phyloP scores from a whole-genome alignment of 2,329 filamentous ascomycete species.

The Sporothrix sp. region DNA sequence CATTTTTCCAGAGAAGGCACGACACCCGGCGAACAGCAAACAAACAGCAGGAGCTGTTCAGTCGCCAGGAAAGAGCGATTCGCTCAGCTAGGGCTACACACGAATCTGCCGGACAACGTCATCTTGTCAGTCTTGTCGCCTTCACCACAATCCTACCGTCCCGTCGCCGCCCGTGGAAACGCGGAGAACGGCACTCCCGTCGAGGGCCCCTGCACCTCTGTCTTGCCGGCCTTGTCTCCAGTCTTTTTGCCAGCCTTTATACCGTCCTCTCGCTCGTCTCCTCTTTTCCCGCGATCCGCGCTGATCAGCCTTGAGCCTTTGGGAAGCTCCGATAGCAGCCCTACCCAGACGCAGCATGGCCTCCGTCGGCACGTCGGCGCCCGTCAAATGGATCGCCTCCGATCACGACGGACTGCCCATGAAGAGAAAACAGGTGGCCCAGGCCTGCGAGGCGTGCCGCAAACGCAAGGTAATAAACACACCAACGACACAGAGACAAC shows the following conservation, averaged over 20 bases:
- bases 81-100: too few relatives aligned
- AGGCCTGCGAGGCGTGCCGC: constrained; percentile 47
- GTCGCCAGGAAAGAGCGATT: not conserved
- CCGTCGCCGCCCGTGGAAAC: too few relatives aligned
- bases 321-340: constrained; percentile 10
- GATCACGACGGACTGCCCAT: constrained; percentile 44
- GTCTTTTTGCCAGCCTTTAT: not conserved
- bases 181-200: not conserved
- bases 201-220: not conserved
- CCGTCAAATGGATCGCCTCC: constrained; percentile 48
- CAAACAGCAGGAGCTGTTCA: too few relatives aligned
- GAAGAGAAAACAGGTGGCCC: constrained; percentile 50
- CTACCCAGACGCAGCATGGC: too few relatives aligned
- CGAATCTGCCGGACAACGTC: too few relatives aligned
- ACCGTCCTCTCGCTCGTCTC: not conserved
- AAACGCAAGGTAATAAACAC: constrained; percentile 48
- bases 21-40: not conserved
- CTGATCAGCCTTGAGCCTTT: not conserved
- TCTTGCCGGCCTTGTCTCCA: not conserved
- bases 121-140: too few relatives aligned
- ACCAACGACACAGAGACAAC: too few relatives aligned
- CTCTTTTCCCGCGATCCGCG: not conserved
- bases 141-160: too few relatives aligned
- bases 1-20: not conserved
- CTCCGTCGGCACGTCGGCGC: constrained; percentile 1